Conservation (phyloP, 2,329 filamentous ascomycete genomes). For the Penicillium sp. region DNA sequence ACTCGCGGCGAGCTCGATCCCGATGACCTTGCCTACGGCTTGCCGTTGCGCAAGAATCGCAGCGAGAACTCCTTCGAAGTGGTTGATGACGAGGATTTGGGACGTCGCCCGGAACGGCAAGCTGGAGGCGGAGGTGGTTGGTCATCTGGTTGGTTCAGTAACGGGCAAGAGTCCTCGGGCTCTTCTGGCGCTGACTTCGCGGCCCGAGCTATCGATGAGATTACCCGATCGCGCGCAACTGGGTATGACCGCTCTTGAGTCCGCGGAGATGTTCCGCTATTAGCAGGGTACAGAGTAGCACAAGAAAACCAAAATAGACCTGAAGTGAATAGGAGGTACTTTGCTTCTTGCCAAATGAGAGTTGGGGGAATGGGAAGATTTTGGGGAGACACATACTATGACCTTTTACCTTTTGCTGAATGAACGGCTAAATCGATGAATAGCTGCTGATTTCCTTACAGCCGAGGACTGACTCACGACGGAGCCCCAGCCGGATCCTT, state of each 20-base stretch:
- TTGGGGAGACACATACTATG: background rate
- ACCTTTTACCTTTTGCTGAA: too few species aligned
- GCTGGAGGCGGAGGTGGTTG: conserved; percentile 30
- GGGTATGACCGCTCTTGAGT: conserved; percentile 23
- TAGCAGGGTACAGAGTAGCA: background rate
- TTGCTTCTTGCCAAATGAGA: conserved; percentile 3
- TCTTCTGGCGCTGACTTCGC: conserved; percentile 33
- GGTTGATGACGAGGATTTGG: conserved; percentile 69
- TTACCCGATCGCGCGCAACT: conserved; percentile 19
- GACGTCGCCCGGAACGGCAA: conserved; percentile 27
- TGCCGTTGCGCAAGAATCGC: conserved; percentile 68
- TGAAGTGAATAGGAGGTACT: background rate
- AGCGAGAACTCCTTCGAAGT: conserved; percentile 90
- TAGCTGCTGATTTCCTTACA: background rate
- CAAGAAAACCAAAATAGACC: conserved; percentile 9
- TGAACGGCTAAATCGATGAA: background rate
- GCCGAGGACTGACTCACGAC: background rate
- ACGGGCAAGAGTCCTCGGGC: conserved; percentile 25
- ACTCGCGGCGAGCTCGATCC: conserved; percentile 32
- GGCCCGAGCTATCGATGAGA: conserved; percentile 28
- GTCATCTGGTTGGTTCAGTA: conserved; percentile 35
- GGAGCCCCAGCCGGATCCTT: conserved; percentile 15
- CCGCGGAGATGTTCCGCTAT: background rate
- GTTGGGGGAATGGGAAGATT: background rate
- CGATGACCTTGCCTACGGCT: conserved; percentile 44